Conservation (phyloP, 1,139 yeast genomes). For the Hansenula sp. region DNA sequence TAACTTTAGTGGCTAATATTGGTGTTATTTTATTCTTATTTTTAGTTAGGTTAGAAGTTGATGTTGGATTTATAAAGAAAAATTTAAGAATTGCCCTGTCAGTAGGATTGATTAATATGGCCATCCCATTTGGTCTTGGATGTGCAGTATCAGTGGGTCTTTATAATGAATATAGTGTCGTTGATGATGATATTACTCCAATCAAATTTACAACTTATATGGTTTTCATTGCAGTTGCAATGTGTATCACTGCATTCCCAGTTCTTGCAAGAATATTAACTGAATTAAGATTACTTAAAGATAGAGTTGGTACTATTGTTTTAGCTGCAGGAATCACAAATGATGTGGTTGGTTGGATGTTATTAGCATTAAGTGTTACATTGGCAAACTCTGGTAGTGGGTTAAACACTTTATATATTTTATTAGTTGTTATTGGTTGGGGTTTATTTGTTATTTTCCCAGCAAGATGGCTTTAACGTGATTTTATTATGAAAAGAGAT, state of each 20-base stretch:
- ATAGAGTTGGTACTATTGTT: conserved; percentile 74
- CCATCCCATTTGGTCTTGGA: conserved; percentile 75
- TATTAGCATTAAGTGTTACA: conserved; percentile 70
- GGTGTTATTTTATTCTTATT: conserved; percentile 73
- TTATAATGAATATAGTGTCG: conserved; percentile 45
- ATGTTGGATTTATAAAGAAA: conserved; percentile 54
- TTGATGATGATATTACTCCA: conserved; percentile 27
- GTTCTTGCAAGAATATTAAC: conserved; percentile 75
- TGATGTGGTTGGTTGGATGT: conserved; percentile 79
- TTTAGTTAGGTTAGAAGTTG: conserved; percentile 76
- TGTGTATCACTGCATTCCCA: conserved; percentile 82
- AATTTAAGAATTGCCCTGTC: conserved; percentile 56
- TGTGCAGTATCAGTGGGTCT: conserved; percentile 66
- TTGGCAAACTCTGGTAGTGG: conserved; percentile 64
- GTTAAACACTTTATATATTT: conserved; percentile 62
- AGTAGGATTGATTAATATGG: conserved; percentile 68
- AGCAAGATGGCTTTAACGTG: conserved; percentile 43
- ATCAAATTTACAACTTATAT: conserved; percentile 66
- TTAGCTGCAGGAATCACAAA: conserved; percentile 78
- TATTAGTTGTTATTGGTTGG: conserved; percentile 66
- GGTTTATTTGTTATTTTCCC: conserved; percentile 54
- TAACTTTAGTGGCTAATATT: conserved; percentile 63
- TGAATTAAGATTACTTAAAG: conserved; percentile 64
- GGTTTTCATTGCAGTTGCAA: conserved; percentile 76
- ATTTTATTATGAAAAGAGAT: conserved; percentile 34